Percentiles rank a stretch among this genome's conserved stretches.
Conservation (phyloP, 352 stramenopile species). For the Plasmopara viticola region DNA sequence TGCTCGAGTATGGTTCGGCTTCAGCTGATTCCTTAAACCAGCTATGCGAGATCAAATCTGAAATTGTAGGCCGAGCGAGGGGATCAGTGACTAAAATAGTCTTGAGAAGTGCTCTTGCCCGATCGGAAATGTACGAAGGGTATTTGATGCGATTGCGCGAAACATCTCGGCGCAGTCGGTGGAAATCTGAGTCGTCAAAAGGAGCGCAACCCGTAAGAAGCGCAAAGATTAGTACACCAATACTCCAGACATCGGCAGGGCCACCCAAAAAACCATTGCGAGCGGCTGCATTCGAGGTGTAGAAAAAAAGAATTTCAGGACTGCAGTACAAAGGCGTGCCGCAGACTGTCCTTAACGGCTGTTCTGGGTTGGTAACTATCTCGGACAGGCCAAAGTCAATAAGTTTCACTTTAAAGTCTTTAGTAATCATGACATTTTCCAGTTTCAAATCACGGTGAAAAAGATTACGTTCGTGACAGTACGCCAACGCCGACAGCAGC, state of each 20-base stretch:
- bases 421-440: slow-evolving; percentile 93
- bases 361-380: slow-evolving; percentile 55
- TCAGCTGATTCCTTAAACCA: slow-evolving; percentile 38
- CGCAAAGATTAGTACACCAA: slow-evolving; percentile 46
- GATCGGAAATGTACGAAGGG: slow-evolving; percentile 49
- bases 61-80: slow-evolving; percentile 46
- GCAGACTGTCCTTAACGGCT: slow-evolving; percentile 67
- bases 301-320: slow-evolving; percentile 68
- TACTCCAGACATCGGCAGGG: slow-evolving; percentile 74
- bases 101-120: slow-evolving; percentile 63
- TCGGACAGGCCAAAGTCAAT: slow-evolving; percentile 95
- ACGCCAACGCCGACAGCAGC: slow-evolving; percentile 90
- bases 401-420: slow-evolving; percentile 90
- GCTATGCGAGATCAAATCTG: slow-evolving; percentile 51
- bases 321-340: slow-evolving; percentile 80
- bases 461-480: slow-evolving; percentile 87
- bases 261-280: slow-evolving; percentile 47
- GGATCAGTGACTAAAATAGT: slow-evolving; percentile 57
- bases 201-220: slow-evolving; percentile 75
- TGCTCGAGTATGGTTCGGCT: neutral
- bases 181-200: slow-evolving; percentile 75
- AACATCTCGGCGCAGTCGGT: slow-evolving; percentile 54
- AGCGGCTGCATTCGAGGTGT: slow-evolving; percentile 16
- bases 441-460: slow-evolving; percentile 95
- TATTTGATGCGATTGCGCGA: slow-evolving; percentile 66